Conservation (phyloP, 495 filamentous ascomycete species). For the Aspergillus olivimuriae region DNA sequence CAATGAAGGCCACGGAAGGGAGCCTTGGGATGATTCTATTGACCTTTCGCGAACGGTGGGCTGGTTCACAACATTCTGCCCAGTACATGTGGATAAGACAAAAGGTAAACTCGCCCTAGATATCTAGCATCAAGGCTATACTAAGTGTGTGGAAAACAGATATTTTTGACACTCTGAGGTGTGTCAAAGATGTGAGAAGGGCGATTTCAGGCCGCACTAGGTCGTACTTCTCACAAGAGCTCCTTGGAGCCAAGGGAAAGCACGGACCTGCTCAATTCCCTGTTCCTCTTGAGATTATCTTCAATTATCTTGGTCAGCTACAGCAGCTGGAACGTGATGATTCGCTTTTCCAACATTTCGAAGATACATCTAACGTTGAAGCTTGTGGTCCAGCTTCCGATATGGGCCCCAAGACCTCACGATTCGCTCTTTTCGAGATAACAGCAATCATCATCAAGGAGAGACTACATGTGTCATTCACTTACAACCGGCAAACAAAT, state of each 20-base stretch:
- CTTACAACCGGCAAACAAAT: conserved; percentile 54
- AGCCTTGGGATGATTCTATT: conserved; percentile 40
- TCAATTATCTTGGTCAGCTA: conserved; percentile 59
- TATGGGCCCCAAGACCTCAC: conserved; percentile 38
- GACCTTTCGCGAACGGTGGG: conserved; percentile 53
- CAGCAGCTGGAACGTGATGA: conserved; percentile 55
- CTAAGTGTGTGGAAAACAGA: conserved; percentile 10
- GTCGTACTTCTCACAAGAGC: conserved; percentile 43
- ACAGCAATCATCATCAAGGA: conserved; percentile 53
- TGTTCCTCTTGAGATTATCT: conserved; percentile 61
- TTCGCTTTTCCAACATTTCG: conserved; percentile 53
- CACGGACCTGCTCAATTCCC: conserved; percentile 35
- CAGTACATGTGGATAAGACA: conserved; percentile 27
- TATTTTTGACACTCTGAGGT: conserved; percentile 33
- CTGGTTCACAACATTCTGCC: conserved; percentile 56
- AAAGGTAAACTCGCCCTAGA: conserved; percentile 28
- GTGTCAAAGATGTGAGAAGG: conserved; percentile 41
- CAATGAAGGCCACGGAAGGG: conserved; percentile 53
- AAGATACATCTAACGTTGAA: conserved; percentile 38
- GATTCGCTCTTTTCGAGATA: conserved; percentile 61
- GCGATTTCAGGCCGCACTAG: conserved; percentile 34
- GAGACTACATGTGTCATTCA: conserved; percentile 53
- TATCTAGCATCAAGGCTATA: too few species aligned
- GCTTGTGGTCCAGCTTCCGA: conserved; percentile 39
- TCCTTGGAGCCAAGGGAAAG: conserved; percentile 40